Evolutionary conservation across 2,329 filamentous ascomycete genomes (phyloP).

Genomic region (Botrytis hyacinthi): DNA sequence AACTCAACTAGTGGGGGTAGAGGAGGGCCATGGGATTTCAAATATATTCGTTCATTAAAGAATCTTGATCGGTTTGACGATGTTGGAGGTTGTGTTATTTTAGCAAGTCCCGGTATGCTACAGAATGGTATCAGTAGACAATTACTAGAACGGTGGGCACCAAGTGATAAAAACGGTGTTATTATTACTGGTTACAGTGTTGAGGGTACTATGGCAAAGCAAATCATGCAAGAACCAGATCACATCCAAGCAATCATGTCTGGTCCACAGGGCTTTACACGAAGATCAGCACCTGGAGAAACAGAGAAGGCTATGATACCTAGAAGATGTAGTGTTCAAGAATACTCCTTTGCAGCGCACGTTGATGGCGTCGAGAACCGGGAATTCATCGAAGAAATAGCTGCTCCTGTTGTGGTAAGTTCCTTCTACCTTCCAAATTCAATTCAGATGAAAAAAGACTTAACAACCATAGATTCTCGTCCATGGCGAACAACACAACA

Average conservation of each 20-base stretch:
- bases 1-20: slow-evolving; percentile 71
- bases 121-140: slow-evolving; percentile 94
- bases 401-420: slow-evolving; percentile 86
- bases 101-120: slow-evolving; percentile 96
- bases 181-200: slow-evolving; percentile 98
- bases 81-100: slow-evolving; percentile 92
- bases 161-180: slow-evolving; percentile 94
- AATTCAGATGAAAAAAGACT: slow-evolving; percentile 9
- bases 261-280: slow-evolving; percentile 62
- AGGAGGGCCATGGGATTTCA: slow-evolving; percentile 94
- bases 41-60: slow-evolving; percentile 87
- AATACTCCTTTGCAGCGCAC: slow-evolving; percentile 94
- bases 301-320: slow-evolving; percentile 91
- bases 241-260: slow-evolving; percentile 94
- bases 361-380: slow-evolving; percentile 95
- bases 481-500: slow-evolving; percentile 95
- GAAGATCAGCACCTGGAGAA: slow-evolving; percentile 58
- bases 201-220: slow-evolving; percentile 96
- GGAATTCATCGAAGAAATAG: slow-evolving; percentile 94
- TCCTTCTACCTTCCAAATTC: neutral
- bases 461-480: slow-evolving; percentile 71
- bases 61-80: slow-evolving; percentile 95
- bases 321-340: slow-evolving; percentile 85
- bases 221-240: slow-evolving; percentile 92
- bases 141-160: slow-evolving; percentile 91